A percentile compares a stretch with the other conserved stretches of the same genome.
These are phyloP conservation scores for Didymella pinodella DNA, from an alignment of 2,329 filamentous ascomycete genomes.

Conservation along the genomic window DNA sequence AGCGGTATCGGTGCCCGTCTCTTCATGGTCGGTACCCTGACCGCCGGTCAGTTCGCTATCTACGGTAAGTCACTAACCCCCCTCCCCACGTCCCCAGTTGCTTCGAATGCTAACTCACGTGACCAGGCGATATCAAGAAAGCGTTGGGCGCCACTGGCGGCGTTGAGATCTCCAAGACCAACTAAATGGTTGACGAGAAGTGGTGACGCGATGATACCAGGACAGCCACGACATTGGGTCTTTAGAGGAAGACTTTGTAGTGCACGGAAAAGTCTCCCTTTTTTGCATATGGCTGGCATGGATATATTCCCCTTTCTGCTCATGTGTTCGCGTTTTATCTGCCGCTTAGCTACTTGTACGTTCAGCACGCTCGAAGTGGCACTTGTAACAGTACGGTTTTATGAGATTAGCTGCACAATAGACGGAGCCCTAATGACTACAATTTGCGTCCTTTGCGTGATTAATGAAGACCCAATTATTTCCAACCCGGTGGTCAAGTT, in stretches of 20 bases:
- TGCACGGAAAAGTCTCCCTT: slow-evolving; percentile 39
- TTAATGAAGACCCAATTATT: background rate
- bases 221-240: slow-evolving; percentile 36
- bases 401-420: slow-evolving; percentile 43
- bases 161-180: slow-evolving; percentile 48
- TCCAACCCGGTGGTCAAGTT: too few species aligned
- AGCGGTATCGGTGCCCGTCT: slow-evolving; percentile 82
- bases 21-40: slow-evolving; percentile 72
- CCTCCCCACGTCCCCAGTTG: background rate
- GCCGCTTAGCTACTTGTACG: slow-evolving; percentile 39
- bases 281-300: slow-evolving; percentile 43
- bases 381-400: slow-evolving; percentile 43
- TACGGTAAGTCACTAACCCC: slow-evolving; percentile 64
- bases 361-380: slow-evolving; percentile 31
- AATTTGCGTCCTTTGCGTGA: background rate
- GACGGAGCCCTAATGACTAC: slow-evolving; percentile 34
- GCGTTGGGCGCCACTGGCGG: slow-evolving; percentile 65
- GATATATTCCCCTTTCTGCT: slow-evolving; percentile 32
- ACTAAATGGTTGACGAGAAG: slow-evolving; percentile 25
- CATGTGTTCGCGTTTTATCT: slow-evolving; percentile 41
- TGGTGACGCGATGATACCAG: slow-evolving; percentile 37
- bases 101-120: background rate
- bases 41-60: slow-evolving; percentile 77
- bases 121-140: slow-evolving; percentile 68
- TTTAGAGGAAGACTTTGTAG: slow-evolving; percentile 27